Percentiles rank a stretch among this genome's conserved stretches.
phyloP scores from a whole-genome alignment of 441 rosid genomes.

The Syzygium malaccense region DNA sequence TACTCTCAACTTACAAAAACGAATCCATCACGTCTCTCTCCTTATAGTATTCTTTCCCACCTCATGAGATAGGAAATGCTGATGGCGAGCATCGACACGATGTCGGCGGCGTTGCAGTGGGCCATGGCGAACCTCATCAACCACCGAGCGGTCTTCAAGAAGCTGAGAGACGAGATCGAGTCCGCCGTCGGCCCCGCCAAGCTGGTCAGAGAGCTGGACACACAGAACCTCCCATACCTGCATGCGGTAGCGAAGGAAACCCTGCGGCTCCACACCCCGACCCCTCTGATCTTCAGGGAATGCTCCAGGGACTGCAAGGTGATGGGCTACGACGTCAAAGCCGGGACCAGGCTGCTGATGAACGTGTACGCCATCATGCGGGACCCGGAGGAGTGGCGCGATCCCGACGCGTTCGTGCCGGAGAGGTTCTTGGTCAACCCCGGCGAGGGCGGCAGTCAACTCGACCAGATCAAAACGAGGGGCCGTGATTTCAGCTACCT shows the following conservation, averaged over 20 bases:
- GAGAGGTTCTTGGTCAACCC: slow-evolving; percentile 1
- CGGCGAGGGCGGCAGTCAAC: neutral
- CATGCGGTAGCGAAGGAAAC: slow-evolving; percentile 6
- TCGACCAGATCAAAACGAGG: neutral
- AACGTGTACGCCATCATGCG: slow-evolving; percentile 14
- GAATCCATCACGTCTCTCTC: neutral
- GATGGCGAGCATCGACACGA: slow-evolving; percentile 8
- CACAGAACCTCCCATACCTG: slow-evolving; percentile 4
- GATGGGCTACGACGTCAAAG: slow-evolving; percentile 1
- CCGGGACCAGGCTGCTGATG: slow-evolving; percentile 9
- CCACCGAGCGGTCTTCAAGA: neutral
- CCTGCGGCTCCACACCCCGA: slow-evolving; percentile 4
- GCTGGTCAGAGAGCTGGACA: slow-evolving; percentile 5
- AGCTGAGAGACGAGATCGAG: slow-evolving; percentile 10
- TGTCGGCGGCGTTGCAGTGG: slow-evolving; percentile 5
- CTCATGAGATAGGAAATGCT: slow-evolving; percentile 3
- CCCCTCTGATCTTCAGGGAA: slow-evolving; percentile 8
- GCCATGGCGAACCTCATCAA: slow-evolving; percentile 8
- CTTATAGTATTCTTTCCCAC: neutral
- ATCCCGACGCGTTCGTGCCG: slow-evolving; percentile 1
- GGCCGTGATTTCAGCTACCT: slow-evolving; percentile 15
- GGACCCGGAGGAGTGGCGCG: slow-evolving; percentile 1
- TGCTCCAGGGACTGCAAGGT: slow-evolving; percentile 3
- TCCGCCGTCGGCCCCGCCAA: neutral
- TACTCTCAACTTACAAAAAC: neutral